Evolutionary conservation across 345 rosid genomes (phyloP).

Genomic region (Eutrema yunnanense): DNA sequence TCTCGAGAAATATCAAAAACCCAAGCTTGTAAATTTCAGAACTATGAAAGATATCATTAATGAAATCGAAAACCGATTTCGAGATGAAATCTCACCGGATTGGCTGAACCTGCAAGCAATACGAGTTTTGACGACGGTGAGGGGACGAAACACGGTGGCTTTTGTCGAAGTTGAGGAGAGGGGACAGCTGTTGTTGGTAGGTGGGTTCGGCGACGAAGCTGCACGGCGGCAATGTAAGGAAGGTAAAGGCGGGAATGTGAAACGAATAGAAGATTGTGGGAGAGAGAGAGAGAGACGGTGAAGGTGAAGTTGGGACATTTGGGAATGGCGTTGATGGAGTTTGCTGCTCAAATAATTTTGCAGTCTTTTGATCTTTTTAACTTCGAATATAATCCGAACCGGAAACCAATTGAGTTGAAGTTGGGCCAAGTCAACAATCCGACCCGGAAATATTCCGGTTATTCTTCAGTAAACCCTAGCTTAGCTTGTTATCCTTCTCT

Average conservation of each 20-base stretch:
- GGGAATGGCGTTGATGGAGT: background rate
- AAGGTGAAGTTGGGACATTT: slow-evolving; percentile 26
- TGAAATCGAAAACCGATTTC: background rate
- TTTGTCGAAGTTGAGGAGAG: background rate
- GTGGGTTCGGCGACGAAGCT: background rate
- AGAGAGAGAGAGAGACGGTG: slow-evolving; percentile 22
- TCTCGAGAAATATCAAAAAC: background rate
- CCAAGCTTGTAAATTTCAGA: background rate
- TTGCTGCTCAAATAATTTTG: no score
- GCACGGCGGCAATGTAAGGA: slow-evolving; percentile 7
- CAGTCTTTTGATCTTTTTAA: no score
- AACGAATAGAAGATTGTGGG: slow-evolving; percentile 21
- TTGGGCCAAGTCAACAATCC: background rate
- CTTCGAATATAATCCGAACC: background rate
- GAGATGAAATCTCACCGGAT: slow-evolving; percentile 20
- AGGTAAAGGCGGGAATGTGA: slow-evolving; percentile 13
- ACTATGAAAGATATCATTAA: background rate
- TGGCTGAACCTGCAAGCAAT: slow-evolving; percentile 18
- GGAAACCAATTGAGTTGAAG: background rate
- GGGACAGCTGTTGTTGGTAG: background rate
- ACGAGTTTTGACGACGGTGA: slow-evolving; percentile 4
- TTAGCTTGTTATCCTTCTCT: background rate
- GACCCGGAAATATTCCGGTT: background rate
- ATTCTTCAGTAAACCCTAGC: background rate
- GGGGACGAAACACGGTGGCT: slow-evolving; percentile 1